Evolutionary conservation across 208 protist genomes (phyloP), one percentile per base, ranked within the genome.

Genomic region (Entamoeba moshkovskii): DNA sequence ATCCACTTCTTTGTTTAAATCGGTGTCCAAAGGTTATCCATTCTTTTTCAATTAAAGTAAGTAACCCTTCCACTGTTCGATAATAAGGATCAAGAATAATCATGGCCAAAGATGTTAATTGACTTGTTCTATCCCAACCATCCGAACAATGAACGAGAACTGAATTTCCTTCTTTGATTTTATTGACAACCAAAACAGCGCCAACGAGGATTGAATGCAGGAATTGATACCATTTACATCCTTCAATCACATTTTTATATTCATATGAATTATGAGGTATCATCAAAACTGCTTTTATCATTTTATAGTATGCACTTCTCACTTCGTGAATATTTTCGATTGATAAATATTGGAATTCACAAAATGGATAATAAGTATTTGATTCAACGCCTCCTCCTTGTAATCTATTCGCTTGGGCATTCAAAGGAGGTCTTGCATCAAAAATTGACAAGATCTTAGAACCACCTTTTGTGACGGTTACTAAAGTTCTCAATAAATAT

Each of bases 121-220:
- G 97, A n/a, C 97, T 92, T 5, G 98, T 99, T 47, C 98, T 94
- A 95, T 99, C 98, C 98, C 98, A 99, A 0, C 98, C 98, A 94
- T 99, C 98, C 52, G 95, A 95, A 93, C 96, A 97, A 66, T 97
- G 96, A 3, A 97, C 93, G 8, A 97, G 25, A 5, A 96, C 96
- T n/a, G 93, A 94, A 45, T 47, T 46, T 44, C 45, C 92, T 46
- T 93, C n/a, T n/a, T 94, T 46, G 15, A 96, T 46, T 29, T 92
- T 52, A 3, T 95, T 0, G 22, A 91, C 92, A 5, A 93, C 92
- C 42, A 93, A 13, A 0, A 33, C 85, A 1, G 93, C 42, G 1
- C 46, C 93, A 13, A 25, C 15, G 0, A 97, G 22, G 1, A 97
- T 93, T 0, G 93, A 33, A 44, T 95, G 93, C 0, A 96, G 38